These are phyloP conservation scores for Nyssa sinensis DNA, from an alignment of 148 eudicot species.

Conservation along the genomic window DNA sequence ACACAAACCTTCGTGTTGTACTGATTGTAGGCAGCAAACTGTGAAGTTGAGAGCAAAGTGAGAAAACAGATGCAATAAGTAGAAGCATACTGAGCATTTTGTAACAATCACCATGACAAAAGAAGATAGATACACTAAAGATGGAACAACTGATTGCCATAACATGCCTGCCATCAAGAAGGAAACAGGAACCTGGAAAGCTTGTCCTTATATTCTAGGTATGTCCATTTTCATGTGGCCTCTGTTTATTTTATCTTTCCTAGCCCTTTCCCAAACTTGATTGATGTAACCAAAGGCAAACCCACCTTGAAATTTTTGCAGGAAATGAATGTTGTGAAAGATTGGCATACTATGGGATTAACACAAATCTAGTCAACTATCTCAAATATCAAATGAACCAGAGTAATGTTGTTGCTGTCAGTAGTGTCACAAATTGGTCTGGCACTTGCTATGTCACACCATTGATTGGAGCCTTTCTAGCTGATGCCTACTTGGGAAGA, in stretches of 20 bases:
- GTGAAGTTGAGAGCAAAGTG: not conserved
- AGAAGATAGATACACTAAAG: slow-evolving; percentile 35
- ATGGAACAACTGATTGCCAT: slow-evolving; percentile 52
- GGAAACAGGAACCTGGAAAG: slow-evolving; percentile 61
- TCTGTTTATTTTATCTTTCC: not conserved
- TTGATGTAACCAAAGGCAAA: not conserved
- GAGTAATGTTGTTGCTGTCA: not conserved
- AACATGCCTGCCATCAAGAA: slow-evolving; percentile 44
- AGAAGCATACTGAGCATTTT: too few relatives aligned
- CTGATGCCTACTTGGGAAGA: slow-evolving; percentile 56
- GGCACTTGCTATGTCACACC: slow-evolving; percentile 53
- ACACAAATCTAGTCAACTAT: not conserved
- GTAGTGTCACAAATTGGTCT: slow-evolving; percentile 43
- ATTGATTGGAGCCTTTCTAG: slow-evolving; percentile 45
- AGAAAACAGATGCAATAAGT: not conserved
- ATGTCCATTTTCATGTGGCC: not conserved
- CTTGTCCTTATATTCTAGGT: slow-evolving; percentile 67
- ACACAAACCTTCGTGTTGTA: not conserved
- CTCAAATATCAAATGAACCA: not conserved
- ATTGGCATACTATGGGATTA: not conserved
- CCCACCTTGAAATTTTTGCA: slow-evolving; percentile 1
- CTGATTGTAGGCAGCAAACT: not conserved
- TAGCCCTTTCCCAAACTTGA: not conserved
- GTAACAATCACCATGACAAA: slow-evolving; percentile 18
- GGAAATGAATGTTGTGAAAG: slow-evolving; percentile 45